Base-by-base conservation (phyloP, 306 rosid species). In the Delonix regia region DNA sequence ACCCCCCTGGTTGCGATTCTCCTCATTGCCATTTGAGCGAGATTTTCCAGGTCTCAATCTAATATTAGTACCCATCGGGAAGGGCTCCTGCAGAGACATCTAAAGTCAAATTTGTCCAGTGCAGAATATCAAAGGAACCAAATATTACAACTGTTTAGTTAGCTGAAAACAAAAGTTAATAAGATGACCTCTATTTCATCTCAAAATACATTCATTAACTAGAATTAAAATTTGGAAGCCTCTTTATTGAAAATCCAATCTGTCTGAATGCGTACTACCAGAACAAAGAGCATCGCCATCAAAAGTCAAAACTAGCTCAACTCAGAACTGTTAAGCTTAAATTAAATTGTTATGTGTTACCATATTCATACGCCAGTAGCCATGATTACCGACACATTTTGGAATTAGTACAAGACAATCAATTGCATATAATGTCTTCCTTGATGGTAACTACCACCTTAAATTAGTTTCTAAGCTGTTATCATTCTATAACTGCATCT, bases 11-110 rank as follows among this genome's bases (percentile, higher is more conserved):
- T 71, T 38, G 78, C 81, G 79, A 71, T 75, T 82, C 25, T 88
- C 92, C 39, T 88, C 92, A 14, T 39, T 57, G 55, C 86, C 62
- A 5, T 15, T 71, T 7, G 73, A 33, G 67, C 89, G 92, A 69
- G 87, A 78, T 78, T 84, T 90, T 71, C 93, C 88, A 12, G 87
- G 86, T 62, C 93, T 82, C 45, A 84, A 47, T 52, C 96, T 80
- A 61, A 90, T 78, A 59, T 76, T 84, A 65, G 87, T 75, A 61
- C 93, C 93, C 88, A 88, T 83, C 19, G 96, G 96, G 68, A 90
- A 90, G 57, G 96, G 96, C 81, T 90, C 93, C 96, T 90, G 80
- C 76, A 67, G 36, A 77, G 47, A 78, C 59, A 67, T 51, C 60
- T 44, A 11, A 61, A 39, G 56, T 62, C 82, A 82, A 30, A 77